These are phyloP conservation scores for Colletotrichum sp. DNA, from an alignment of 2,329 filamentous ascomycete species.

Conservation along the genomic window DNA sequence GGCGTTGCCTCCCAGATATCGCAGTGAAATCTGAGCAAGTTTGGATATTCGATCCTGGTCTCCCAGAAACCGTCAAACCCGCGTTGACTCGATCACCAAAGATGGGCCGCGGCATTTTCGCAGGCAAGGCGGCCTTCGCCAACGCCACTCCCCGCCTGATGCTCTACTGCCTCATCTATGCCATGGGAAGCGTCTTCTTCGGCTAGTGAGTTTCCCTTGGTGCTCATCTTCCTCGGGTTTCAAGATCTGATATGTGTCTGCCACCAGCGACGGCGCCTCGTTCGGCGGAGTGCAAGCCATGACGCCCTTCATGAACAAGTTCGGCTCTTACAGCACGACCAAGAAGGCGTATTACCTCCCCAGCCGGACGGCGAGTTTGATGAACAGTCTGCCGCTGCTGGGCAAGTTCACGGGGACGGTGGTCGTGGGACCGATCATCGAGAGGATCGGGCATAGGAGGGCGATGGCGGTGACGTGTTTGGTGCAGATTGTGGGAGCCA, in stretches of 20 bases:
- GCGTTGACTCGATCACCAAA: background rate
- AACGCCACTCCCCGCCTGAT: background rate
- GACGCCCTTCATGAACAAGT: background rate
- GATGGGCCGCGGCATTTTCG: background rate
- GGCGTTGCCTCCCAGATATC: fast-evolving
- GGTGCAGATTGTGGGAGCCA: background rate
- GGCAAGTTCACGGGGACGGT: background rate
- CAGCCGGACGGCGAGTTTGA: background rate
- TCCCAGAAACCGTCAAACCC: fast-evolving
- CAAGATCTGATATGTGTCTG: fast-evolving
- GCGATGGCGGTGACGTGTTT: background rate
- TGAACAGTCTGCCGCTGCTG: background rate
- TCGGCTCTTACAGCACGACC: background rate
- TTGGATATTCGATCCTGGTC: background rate
- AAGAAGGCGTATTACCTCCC: background rate
- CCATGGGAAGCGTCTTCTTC: background rate
- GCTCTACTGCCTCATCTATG: background rate
- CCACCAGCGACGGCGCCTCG: background rate
- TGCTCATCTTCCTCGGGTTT: fast-evolving
- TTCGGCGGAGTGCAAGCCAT: background rate
- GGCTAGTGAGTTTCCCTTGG: background rate
- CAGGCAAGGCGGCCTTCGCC: background rate
- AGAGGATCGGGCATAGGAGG: background rate
- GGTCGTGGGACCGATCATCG: background rate
- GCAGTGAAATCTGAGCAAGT: background rate